Conservation (phyloP, 1,139 yeast species). For the Hansenula lynferdii region DNA sequence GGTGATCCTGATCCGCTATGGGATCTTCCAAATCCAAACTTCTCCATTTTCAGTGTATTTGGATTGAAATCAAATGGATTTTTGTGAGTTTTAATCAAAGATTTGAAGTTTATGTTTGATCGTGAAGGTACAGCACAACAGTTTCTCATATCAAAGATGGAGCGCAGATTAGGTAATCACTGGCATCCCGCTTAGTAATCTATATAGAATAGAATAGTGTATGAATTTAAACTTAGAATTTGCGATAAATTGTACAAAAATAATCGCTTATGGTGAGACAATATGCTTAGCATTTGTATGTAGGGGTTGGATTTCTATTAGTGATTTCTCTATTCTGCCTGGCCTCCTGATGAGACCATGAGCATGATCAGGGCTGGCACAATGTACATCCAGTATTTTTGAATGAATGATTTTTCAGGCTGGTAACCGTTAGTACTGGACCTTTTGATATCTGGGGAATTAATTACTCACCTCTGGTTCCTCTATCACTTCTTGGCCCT, state of each 20-base stretch:
- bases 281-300: too few relatives aligned
- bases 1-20: constrained; percentile 9
- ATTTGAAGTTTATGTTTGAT: not conserved
- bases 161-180: too few relatives aligned
- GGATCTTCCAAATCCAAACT: constrained; percentile 29
- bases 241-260: too few relatives aligned
- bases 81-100: not conserved
- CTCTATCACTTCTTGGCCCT: not conserved
- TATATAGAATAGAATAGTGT: too few relatives aligned
- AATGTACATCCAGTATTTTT: constrained; percentile 29
- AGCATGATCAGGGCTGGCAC: constrained; percentile 19
- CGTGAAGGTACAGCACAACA: too few relatives aligned
- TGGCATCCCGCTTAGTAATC: too few relatives aligned
- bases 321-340: not conserved
- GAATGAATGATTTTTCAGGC: constrained; percentile 21
- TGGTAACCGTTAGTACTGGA: not conserved
- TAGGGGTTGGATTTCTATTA: too few relatives aligned
- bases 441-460: too few relatives aligned
- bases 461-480: constrained; percentile 4
- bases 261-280: too few relatives aligned
- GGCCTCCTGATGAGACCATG: not conserved
- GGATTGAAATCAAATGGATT: not conserved
- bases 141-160: too few relatives aligned
- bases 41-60: constrained; percentile 24
- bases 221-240: too few relatives aligned